Evolutionary conservation across 169 alveolate species (phyloP).

Genomic region (Fabrea salina): DNA sequence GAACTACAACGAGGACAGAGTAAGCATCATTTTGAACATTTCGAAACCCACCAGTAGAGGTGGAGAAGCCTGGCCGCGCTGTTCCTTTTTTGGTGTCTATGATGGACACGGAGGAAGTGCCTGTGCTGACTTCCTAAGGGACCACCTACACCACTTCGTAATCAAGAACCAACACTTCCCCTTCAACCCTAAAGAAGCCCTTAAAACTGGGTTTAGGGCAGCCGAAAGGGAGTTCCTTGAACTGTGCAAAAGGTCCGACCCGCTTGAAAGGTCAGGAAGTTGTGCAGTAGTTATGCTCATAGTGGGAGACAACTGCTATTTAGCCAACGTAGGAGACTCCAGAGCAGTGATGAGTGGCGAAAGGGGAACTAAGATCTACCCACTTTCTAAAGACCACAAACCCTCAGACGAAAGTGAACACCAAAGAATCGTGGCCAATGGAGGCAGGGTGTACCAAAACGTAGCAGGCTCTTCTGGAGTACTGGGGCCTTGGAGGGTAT

Average conservation of each 20-base stretch:
- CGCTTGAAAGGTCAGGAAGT: slow-evolving; percentile 71
- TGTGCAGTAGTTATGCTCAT: slow-evolving; percentile 66
- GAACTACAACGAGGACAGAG: slow-evolving; percentile 74
- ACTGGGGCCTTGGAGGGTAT: slow-evolving; percentile 79
- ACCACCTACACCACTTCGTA: slow-evolving; percentile 67
- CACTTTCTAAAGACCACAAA: slow-evolving; percentile 76
- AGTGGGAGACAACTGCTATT: slow-evolving; percentile 65
- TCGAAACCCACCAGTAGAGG: slow-evolving; percentile 52
- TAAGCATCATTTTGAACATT: slow-evolving; percentile 59
- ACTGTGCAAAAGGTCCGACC: slow-evolving; percentile 21
- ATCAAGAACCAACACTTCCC: slow-evolving; percentile 49
- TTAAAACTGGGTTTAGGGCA: slow-evolving; percentile 60
- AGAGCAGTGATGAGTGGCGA: slow-evolving; percentile 77
- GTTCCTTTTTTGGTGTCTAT: slow-evolving; percentile 84
- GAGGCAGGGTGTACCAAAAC: slow-evolving; percentile 66
- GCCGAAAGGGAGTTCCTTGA: slow-evolving; percentile 66
- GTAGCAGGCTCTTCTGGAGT: slow-evolving; percentile 4
- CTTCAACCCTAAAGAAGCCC: slow-evolving; percentile 75
- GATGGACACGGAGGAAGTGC: slow-evolving; percentile 92
- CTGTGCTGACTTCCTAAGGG: slow-evolving; percentile 82
- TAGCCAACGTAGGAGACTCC: slow-evolving; percentile 86
- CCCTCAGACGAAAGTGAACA: slow-evolving; percentile 72
- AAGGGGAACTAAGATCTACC: slow-evolving; percentile 48
- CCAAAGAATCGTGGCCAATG: slow-evolving; percentile 61
- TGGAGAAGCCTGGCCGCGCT: slow-evolving; percentile 65